These are phyloP conservation scores for Salix exigua DNA, from an alignment of 345 rosid species.

Conservation along the genomic window DNA sequence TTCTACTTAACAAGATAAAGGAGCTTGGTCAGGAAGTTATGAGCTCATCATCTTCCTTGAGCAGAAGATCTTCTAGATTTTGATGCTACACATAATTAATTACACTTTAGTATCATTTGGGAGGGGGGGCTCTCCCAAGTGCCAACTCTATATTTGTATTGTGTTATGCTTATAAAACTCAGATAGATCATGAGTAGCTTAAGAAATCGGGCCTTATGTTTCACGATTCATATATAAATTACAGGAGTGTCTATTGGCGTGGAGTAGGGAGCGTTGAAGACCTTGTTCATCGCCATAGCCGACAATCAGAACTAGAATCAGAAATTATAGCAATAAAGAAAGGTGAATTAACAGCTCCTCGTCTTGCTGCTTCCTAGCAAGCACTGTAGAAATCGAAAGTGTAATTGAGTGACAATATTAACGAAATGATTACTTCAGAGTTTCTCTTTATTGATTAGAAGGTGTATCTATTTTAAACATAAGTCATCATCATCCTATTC, in stretches of 20 bases:
- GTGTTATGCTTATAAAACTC: background rate
- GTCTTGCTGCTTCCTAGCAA: no score
- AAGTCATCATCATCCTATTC: no score
- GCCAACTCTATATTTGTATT: background rate
- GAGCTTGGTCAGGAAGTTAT: conserved; percentile 84
- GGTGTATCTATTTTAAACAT: background rate
- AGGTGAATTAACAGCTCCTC: no score
- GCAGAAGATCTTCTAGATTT: conserved; percentile 41
- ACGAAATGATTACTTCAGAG: no score
- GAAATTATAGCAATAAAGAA: no score
- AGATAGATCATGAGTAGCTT: background rate
- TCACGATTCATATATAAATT: background rate
- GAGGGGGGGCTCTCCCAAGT: no score
- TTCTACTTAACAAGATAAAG: conserved; percentile 74
- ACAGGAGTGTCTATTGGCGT: no score
- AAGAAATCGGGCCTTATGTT: background rate
- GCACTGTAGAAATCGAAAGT: no score
- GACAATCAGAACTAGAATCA: no score
- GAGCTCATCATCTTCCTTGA: conserved; percentile 46
- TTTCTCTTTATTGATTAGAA: background rate
- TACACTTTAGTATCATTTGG: no score
- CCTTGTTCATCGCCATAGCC: no score
- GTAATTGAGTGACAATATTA: background rate
- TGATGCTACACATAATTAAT: conserved; percentile 1
- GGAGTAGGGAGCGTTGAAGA: no score